Evolutionary conservation across 2,329 filamentous ascomycete genomes (phyloP).

Genomic region (Nemania sp.): DNA sequence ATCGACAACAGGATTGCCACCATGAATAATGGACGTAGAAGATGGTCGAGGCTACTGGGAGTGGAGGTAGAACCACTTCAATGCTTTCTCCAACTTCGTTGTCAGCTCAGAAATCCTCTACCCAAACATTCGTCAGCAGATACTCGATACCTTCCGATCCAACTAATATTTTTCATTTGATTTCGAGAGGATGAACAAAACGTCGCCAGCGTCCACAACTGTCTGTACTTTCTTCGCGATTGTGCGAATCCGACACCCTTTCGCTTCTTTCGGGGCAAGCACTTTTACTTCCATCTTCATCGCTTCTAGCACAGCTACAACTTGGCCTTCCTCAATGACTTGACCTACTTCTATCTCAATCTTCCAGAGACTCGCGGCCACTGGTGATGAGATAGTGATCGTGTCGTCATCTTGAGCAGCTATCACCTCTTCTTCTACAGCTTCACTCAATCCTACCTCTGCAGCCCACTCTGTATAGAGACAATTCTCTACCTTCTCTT

Average conservation of each 20-base stretch:
- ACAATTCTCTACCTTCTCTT: slow-evolving; percentile 1
- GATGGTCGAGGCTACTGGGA: too few relatives aligned
- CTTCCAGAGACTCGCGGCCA: slow-evolving; percentile 67
- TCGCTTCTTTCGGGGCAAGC: slow-evolving; percentile 20
- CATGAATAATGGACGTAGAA: too few relatives aligned
- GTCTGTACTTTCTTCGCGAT: slow-evolving; percentile 5
- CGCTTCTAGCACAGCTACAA: slow-evolving; percentile 63
- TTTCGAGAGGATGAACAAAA: slow-evolving; percentile 17
- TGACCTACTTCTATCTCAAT: slow-evolving; percentile 59
- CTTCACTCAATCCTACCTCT: not conserved
- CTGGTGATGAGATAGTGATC: slow-evolving; percentile 56
- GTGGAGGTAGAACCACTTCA: too few relatives aligned
- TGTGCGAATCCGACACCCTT: slow-evolving; percentile 4
- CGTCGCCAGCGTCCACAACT: slow-evolving; percentile 12
- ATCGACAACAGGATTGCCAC: too few relatives aligned
- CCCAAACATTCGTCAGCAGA: too few relatives aligned
- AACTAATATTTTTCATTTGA: not conserved
- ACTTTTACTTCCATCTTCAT: slow-evolving; percentile 67
- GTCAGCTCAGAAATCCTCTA: too few relatives aligned
- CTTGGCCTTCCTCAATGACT: slow-evolving; percentile 55
- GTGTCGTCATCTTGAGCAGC: not conserved
- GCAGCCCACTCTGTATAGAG: slow-evolving; percentile 16
- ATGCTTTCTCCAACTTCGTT: too few relatives aligned
- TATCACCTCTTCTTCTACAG: slow-evolving; percentile 37
- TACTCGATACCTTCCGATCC: too few relatives aligned